Evolutionary conservation across 345 rosid species (phyloP).

Genomic region (Salix caprea): DNA sequence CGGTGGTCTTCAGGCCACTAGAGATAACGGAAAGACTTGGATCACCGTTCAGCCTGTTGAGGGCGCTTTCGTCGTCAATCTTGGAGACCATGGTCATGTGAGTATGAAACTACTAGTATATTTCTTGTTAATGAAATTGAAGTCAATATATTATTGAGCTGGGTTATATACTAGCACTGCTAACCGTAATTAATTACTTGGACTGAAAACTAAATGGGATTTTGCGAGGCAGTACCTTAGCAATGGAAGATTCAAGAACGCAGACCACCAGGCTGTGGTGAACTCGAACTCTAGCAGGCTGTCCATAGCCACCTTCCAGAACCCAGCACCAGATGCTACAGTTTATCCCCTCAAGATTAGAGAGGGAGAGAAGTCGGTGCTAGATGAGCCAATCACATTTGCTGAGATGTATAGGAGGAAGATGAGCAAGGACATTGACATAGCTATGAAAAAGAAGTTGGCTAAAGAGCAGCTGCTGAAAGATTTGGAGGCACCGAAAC

Average conservation of each 20-base stretch:
- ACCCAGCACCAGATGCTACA: constrained; percentile 29
- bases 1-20: constrained; percentile 91
- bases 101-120: constrained; percentile 19
- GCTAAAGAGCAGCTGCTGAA: constrained; percentile 19
- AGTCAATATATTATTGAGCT: neutral
- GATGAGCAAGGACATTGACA: constrained; percentile 30
- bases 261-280: constrained; percentile 37
- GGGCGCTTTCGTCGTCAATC: constrained; percentile 93
- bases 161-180: too few species aligned
- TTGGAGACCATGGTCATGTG: constrained; percentile 94
- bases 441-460: constrained; percentile 22
- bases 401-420: constrained; percentile 34
- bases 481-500: constrained; percentile 11
- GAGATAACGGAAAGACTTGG: constrained; percentile 78
- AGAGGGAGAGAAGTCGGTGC: constrained; percentile 21
- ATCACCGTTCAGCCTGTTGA: constrained; percentile 90
- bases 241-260: constrained; percentile 34
- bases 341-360: constrained; percentile 29
- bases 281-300: constrained; percentile 28
- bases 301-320: constrained; percentile 33
- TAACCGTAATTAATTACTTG: neutral
- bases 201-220: neutral
- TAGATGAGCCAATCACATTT: constrained; percentile 26
- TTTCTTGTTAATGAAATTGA: neutral
- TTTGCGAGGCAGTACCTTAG: constrained; percentile 22